phyloP scores from a whole-genome alignment of 805 yeast genomes.

The Cyberlindnera xylosilytica region DNA sequence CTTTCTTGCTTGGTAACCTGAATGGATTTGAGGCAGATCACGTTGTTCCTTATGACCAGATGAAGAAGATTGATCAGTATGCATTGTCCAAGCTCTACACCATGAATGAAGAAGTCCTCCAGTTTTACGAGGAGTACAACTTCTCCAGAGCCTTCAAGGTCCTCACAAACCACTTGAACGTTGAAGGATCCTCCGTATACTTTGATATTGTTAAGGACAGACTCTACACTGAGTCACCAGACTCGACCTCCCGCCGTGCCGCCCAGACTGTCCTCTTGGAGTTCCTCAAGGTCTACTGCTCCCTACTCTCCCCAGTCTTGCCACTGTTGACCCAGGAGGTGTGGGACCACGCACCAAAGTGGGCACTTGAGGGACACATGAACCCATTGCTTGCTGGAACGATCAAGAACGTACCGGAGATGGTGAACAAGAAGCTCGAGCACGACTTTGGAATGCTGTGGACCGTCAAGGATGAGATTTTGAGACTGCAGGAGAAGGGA shows the following conservation, averaged over 20 bases:
- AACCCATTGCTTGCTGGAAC: constrained; percentile 22
- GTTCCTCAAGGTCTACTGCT: constrained; percentile 58
- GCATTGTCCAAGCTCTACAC: constrained; percentile 52
- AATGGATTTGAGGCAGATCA: constrained; percentile 35
- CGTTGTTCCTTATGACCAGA: constrained; percentile 36
- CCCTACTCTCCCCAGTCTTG: constrained; percentile 72
- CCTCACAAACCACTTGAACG: constrained; percentile 68
- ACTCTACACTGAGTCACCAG: constrained; percentile 63
- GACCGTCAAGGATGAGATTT: constrained; percentile 45
- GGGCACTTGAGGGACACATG: constrained; percentile 20
- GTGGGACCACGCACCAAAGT: constrained; percentile 56
- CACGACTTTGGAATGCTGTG: constrained; percentile 43
- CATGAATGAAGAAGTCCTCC: constrained; percentile 40
- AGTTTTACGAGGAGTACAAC: constrained; percentile 53
- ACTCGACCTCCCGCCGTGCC: constrained; percentile 49
- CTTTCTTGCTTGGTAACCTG: constrained; percentile 78
- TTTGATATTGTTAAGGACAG: constrained; percentile 85
- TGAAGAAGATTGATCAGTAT: constrained; percentile 56
- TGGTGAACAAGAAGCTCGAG: constrained; percentile 35
- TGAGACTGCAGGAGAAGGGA: constrained; percentile 53
- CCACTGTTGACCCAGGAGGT: constrained; percentile 88
- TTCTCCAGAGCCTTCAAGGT: constrained; percentile 69
- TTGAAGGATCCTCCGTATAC: constrained; percentile 75
- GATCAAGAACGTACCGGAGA: constrained; percentile 20
- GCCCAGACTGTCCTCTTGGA: constrained; percentile 64